These are phyloP conservation scores for Rhodofomes roseus DNA, from an alignment of 1,284 basidiomycete genomes.

Conservation along the genomic window DNA sequence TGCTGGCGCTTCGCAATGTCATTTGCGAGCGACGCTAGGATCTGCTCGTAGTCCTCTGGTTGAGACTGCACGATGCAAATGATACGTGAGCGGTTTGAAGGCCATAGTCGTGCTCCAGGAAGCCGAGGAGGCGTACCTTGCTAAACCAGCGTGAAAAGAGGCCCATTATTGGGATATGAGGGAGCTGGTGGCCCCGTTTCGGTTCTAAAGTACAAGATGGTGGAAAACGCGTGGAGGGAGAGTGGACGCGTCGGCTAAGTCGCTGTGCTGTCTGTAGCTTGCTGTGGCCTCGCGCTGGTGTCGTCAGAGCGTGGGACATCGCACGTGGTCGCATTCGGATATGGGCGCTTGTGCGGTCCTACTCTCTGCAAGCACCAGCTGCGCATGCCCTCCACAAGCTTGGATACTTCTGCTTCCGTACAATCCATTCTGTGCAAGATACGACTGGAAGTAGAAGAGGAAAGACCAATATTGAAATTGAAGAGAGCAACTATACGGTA, in stretches of 20 bases:
- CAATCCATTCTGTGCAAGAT: too few species aligned
- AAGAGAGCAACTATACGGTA: background rate
- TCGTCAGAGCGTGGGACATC: background rate
- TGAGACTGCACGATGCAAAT: slow-evolving; percentile 19
- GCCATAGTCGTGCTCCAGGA: background rate
- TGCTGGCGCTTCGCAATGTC: slow-evolving; percentile 75
- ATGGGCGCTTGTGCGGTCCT: background rate
- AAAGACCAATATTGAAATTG: background rate
- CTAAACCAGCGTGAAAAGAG: slow-evolving; percentile 30
- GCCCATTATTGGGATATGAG: slow-evolving; percentile 18
- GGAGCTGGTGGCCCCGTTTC: background rate
- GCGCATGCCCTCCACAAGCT: too few species aligned
- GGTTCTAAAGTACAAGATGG: background rate
- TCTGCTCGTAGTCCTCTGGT: slow-evolving; percentile 67
- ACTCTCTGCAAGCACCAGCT: background rate
- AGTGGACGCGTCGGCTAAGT: slow-evolving; percentile 1
- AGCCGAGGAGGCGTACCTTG: slow-evolving; percentile 20
- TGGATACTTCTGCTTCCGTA: background rate
- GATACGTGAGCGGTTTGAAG: background rate
- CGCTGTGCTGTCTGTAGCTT: background rate
- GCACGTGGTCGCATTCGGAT: background rate
- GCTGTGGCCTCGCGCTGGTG: background rate
- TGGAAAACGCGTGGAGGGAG: background rate
- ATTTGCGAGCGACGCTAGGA: slow-evolving; percentile 59
- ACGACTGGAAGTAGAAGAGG: too few species aligned